A percentile compares a stretch with the other conserved stretches of the same genome.
Evolutionary conservation across 495 filamentous ascomycete genomes (phyloP).

Genomic region (Penicillium canescens): DNA sequence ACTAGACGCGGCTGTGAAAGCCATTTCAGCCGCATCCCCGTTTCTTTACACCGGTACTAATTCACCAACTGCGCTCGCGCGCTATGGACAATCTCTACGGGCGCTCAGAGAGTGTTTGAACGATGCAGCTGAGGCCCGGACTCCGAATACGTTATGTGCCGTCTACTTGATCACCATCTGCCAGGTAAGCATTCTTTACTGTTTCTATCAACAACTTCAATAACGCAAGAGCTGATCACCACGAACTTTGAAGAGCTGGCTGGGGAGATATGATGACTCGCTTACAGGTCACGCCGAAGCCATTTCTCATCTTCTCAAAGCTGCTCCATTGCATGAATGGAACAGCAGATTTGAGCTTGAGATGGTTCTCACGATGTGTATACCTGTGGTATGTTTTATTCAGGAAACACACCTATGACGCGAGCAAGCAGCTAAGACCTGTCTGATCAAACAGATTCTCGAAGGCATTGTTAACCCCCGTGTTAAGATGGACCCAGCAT

Average conservation of each 20-base stretch:
- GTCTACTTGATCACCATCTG: constrained; percentile 43
- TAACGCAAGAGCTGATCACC: background rate
- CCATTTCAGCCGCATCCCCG: constrained; percentile 27
- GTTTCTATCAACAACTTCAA: background rate
- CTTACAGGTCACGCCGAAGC: constrained; percentile 31
- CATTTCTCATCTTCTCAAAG: constrained; percentile 32
- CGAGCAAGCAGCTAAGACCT: background rate
- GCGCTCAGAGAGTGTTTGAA: constrained; percentile 32
- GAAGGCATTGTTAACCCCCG: constrained; percentile 32
- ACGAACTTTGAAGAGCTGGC: constrained; percentile 26
- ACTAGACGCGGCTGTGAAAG: constrained; percentile 36
- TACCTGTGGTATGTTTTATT: constrained; percentile 33
- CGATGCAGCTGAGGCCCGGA: constrained; percentile 30
- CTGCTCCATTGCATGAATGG: constrained; percentile 20
- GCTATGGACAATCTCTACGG: constrained; percentile 30
- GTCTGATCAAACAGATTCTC: constrained; percentile 24
- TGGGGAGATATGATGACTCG: constrained; percentile 18
- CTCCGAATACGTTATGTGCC: constrained; percentile 39
- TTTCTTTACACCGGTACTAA: constrained; percentile 19
- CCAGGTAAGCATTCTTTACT: constrained; percentile 28
- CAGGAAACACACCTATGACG: background rate
- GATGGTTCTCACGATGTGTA: constrained; percentile 31
- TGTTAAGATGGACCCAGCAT: constrained; percentile 23
- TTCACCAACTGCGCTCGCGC: constrained; percentile 16
- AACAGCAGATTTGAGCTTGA: constrained; percentile 26